Conservation (phyloP, 1,284 basidiomycete species). For the Neolentinus lepideus region DNA sequence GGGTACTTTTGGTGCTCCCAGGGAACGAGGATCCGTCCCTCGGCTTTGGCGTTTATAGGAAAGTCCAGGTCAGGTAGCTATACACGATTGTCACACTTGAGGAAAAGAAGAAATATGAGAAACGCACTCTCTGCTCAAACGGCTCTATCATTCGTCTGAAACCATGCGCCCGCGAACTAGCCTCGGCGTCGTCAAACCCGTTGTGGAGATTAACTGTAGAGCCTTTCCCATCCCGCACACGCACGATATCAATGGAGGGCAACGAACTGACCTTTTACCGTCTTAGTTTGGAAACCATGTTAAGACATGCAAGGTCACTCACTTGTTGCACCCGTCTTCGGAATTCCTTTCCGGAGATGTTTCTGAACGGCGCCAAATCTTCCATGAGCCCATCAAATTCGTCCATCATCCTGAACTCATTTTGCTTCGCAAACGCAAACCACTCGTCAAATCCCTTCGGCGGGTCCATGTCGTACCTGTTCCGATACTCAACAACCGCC, state of each 20-base stretch:
- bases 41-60: constrained; percentile 86
- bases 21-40: constrained; percentile 84
- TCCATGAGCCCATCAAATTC: constrained; percentile 82
- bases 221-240: constrained; percentile 60
- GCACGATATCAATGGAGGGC: constrained; percentile 80
- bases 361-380: constrained; percentile 81
- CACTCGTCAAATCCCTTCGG: constrained; percentile 87
- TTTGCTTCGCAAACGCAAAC: constrained; percentile 75
- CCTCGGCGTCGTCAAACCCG: constrained; percentile 56
- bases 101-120: constrained; percentile 2
- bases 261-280: constrained; percentile 58
- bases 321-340: constrained; percentile 67
- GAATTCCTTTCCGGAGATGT: constrained; percentile 66
- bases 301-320: constrained; percentile 15
- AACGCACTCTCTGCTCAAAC: constrained; percentile 58
- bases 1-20: constrained; percentile 74
- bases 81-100: constrained; percentile 11
- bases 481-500: constrained; percentile 75
- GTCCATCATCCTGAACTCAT: constrained; percentile 78
- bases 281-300: neutral
- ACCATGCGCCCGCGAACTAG: constrained; percentile 70
- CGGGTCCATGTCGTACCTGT: constrained; percentile 72
- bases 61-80: constrained; percentile 89
- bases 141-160: constrained; percentile 69
- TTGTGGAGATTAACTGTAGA: constrained; percentile 58